A percentile compares a stretch with the other conserved stretches of the same genome.
Conservation (phyloP, 495 filamentous ascomycete species). For the Recurvomyces mirabilis region DNA sequence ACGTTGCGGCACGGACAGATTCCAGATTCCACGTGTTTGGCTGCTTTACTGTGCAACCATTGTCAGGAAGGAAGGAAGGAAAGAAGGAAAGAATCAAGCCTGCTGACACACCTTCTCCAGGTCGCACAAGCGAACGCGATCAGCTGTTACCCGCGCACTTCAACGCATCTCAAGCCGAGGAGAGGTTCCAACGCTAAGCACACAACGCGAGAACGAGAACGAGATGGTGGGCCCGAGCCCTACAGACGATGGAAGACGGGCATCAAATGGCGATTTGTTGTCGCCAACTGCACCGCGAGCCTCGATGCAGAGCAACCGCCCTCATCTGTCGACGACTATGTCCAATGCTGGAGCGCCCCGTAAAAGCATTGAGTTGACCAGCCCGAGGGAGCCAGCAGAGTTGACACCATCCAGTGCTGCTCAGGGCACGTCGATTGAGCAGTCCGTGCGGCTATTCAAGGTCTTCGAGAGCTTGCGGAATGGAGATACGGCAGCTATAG, state of each 20-base stretch:
- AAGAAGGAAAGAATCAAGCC: neutral
- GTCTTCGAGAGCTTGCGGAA: slow-evolving; percentile 84
- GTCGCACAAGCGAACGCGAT: slow-evolving; percentile 29
- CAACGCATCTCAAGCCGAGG: slow-evolving; percentile 25
- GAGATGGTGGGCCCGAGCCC: too few species aligned
- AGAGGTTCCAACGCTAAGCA: slow-evolving; percentile 26
- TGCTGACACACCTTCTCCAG: too few species aligned
- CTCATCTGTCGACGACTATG: slow-evolving; percentile 34
- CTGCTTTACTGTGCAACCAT: neutral
- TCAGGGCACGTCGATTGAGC: slow-evolving; percentile 59
- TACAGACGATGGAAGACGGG: slow-evolving; percentile 30
- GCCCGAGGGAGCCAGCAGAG: neutral
- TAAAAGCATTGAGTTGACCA: neutral
- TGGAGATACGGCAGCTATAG: slow-evolving; percentile 83
- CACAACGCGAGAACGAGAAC: slow-evolving; percentile 8
- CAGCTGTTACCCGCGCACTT: slow-evolving; percentile 27
- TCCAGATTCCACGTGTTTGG: too few species aligned
- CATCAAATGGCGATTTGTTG: slow-evolving; percentile 30
- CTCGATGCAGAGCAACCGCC: slow-evolving; percentile 23
- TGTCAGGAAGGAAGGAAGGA: neutral
- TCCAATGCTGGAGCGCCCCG: slow-evolving; percentile 16
- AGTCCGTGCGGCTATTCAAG: slow-evolving; percentile 86
- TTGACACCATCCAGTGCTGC: slow-evolving; percentile 18
- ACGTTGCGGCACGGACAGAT: too few species aligned
- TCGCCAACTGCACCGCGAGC: slow-evolving; percentile 5